These are phyloP conservation scores for Coemansia sp. DNA, from an alignment of 192 early-diverging fungal genomes.

Conservation along the genomic window DNA sequence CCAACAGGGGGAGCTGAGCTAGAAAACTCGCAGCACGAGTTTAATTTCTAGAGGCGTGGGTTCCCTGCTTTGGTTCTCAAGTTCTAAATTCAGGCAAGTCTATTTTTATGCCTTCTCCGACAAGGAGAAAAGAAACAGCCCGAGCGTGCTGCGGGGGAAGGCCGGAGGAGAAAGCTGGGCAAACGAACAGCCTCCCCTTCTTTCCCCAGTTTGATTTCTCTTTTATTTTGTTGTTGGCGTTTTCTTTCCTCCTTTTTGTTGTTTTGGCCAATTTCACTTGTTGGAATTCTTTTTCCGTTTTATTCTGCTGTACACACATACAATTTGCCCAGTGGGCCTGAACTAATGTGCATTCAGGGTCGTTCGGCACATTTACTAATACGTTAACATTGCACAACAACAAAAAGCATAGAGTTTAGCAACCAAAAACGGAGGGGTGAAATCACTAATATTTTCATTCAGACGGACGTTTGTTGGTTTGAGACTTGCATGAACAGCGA, in stretches of 20 bases:
- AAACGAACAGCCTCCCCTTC: background rate
- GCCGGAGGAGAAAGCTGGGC: too few relatives aligned
- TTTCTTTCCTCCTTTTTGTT: slow-evolving; percentile 4
- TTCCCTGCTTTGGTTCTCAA: too few relatives aligned
- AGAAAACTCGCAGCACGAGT: background rate
- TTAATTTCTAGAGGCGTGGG: background rate
- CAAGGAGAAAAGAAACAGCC: too few relatives aligned
- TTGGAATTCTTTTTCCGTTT: background rate
- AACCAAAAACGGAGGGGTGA: background rate
- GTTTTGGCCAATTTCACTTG: background rate
- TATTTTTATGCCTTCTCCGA: too few relatives aligned
- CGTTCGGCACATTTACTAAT: background rate
- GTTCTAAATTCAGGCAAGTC: background rate
- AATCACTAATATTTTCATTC: too few relatives aligned
- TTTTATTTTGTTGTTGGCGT: slow-evolving; percentile 3
- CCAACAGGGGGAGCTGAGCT: background rate
- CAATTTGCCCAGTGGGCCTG: background rate
- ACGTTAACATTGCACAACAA: background rate
- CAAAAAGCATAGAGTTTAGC: too few relatives aligned
- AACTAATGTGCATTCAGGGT: slow-evolving; percentile 1
- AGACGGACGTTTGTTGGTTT: too few relatives aligned
- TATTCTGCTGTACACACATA: background rate
- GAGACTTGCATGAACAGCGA: background rate
- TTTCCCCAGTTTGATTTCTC: slow-evolving; percentile 1
- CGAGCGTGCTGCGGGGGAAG: too few relatives aligned